Evolutionary conservation across 1,284 basidiomycete species (phyloP).

Genomic region (Crucibulum parvulum): DNA sequence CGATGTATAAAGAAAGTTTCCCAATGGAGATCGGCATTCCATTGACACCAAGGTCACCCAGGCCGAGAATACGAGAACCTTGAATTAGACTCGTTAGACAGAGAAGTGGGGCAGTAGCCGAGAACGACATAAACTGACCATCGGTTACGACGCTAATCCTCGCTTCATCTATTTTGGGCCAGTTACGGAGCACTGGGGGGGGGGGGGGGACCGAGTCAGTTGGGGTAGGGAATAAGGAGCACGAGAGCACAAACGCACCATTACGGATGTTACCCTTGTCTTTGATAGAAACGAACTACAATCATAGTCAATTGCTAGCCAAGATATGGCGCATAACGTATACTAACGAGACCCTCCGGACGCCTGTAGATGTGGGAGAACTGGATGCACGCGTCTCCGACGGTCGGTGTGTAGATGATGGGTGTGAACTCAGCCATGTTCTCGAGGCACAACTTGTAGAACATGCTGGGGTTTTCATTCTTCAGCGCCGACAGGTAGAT

Average conservation of each 20-base stretch:
- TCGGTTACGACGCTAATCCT: conserved; percentile 90
- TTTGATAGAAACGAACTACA: conserved; percentile 82
- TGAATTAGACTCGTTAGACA: conserved; percentile 8
- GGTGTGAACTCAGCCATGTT: conserved; percentile 83
- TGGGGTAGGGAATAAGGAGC: not conserved
- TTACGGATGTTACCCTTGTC: conserved; percentile 83
- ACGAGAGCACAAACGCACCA: conserved; percentile 24
- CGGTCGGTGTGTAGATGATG: conserved; percentile 89
- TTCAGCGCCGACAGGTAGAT: conserved; percentile 83
- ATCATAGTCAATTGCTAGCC: conserved; percentile 5
- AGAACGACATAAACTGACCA: conserved; percentile 51
- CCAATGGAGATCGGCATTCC: conserved; percentile 96
- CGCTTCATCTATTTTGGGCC: conserved; percentile 78
- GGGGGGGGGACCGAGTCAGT: not conserved
- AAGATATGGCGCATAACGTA: conserved; percentile 8
- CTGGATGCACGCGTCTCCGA: conserved; percentile 91
- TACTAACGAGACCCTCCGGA: conserved; percentile 77
- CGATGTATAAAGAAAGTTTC: conserved; percentile 92
- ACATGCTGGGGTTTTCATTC: conserved; percentile 73
- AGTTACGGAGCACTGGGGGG: conserved; percentile 71
- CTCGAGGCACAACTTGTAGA: conserved; percentile 73
- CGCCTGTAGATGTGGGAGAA: conserved; percentile 85
- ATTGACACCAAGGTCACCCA: conserved; percentile 89
- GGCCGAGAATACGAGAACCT: conserved; percentile 90
- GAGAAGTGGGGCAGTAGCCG: not conserved